Evolutionary conservation across 2,329 filamentous ascomycete species (phyloP).

Genomic region (Pyricularia pennisetigena): DNA sequence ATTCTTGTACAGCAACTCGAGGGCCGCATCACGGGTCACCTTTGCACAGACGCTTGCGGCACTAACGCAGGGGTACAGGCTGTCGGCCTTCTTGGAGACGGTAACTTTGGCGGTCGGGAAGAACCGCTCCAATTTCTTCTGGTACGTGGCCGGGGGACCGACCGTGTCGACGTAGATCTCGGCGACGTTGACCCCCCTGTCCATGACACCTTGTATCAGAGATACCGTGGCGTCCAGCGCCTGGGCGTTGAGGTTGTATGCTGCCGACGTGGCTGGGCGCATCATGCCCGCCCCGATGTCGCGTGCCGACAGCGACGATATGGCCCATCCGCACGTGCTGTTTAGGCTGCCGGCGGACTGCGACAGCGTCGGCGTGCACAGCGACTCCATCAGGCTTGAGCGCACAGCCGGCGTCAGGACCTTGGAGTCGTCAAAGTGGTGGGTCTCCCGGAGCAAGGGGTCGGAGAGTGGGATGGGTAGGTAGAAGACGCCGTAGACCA

Average conservation of each 20-base stretch:
- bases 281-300: constrained; percentile 78
- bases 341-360: constrained; percentile 30
- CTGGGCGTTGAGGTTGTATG: constrained; percentile 92
- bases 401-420: constrained; percentile 75
- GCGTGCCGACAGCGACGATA: constrained; percentile 68
- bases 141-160: constrained; percentile 72
- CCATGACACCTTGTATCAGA: constrained; percentile 69
- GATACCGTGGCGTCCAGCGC: constrained; percentile 85
- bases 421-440: constrained; percentile 95
- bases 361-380: constrained; percentile 46
- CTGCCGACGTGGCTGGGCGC: constrained; percentile 38
- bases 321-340: constrained; percentile 68
- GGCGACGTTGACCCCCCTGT: constrained; percentile 67
- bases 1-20: constrained; percentile 67
- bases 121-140: constrained; percentile 70
- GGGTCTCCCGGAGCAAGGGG: constrained; percentile 63
- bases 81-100: constrained; percentile 86
- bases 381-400: constrained; percentile 54
- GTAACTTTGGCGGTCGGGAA: constrained; percentile 72
- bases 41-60: constrained; percentile 94
- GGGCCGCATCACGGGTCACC: constrained; percentile 82
- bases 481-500: constrained; percentile 49
- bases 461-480: constrained; percentile 65
- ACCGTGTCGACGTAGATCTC: constrained; percentile 97
- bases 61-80: constrained; percentile 83